Base-by-base conservation (phyloP, 1,284 basidiomycete genomes). In the Exsudoporus floridanus region DNA sequence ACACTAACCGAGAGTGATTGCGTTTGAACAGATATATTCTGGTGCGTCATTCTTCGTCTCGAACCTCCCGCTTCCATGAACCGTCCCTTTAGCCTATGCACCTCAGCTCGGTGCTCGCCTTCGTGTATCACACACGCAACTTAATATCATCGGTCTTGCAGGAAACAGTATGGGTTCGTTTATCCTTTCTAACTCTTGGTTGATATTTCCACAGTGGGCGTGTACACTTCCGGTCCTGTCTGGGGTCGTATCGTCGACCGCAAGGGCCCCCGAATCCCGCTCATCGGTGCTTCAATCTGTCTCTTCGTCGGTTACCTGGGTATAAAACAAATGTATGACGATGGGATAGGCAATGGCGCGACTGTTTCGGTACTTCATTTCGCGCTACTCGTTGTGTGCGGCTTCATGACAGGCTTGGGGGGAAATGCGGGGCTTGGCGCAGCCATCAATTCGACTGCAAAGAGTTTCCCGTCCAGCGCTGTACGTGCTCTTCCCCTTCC, bases 41-140 rank as follows among this genome's bases (percentile, higher is more conserved):
- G 69, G 66, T 71, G 33, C 14, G 60, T 48, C 31, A 23, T 46
- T 31, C 31, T 31, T 51, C 30, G n/a, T 38, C 30, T 25, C 8
- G 2, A n/a, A 5, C 7, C 19, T 52, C 10, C n/a, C 30, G 4
- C 21, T 46, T 13, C 9, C 21, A 53, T 44, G 33, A 52, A 49
- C 30, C 25, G 44, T 19, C 40, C 46, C 38, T 33, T 50, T 64
- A 87, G 91, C 88, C 2, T 94, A 92, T 65, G 84, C 86, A 0
- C 90, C 91, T 0, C 90, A 92, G 65, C 75, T 94, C 4, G 87
- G 84, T 2, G 70, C 81, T 14, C 79, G 82, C 35, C 77, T 93
- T n/a, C 73, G 77, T 40, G 78, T 92, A 18, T 79, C 82, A 1
- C 88, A 91, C 46, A 92, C 89, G 0, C 80, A 87, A 54, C 74